Conservation (phyloP, 371 early-diverging fungal genomes). For the Umbelopsis sp. region DNA sequence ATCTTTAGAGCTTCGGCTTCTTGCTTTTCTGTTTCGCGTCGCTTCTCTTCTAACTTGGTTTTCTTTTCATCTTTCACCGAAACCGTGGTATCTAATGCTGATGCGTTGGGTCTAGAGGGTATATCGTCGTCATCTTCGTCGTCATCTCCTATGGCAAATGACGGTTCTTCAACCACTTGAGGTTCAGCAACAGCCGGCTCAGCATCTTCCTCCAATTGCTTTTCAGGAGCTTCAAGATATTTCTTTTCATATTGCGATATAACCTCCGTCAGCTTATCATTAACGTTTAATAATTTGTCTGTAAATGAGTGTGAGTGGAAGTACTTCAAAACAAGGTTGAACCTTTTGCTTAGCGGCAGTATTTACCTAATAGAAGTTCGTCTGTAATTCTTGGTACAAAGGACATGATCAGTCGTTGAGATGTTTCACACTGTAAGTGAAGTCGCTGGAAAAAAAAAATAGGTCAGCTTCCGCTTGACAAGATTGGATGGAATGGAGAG, state of each 20-base stretch:
- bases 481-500: not conserved
- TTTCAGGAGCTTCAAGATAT: slow-evolving; percentile 13
- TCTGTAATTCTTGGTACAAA: slow-evolving; percentile 38
- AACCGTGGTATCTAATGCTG: not conserved
- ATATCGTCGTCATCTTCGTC: slow-evolving; percentile 51
- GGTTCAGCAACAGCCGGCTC: slow-evolving; percentile 10
- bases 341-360: not conserved
- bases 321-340: not conserved
- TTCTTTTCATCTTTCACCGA: not conserved
- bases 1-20: slow-evolving; percentile 44
- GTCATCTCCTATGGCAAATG: slow-evolving; percentile 60
- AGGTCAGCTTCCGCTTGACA: not conserved
- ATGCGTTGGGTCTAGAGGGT: slow-evolving; percentile 15
- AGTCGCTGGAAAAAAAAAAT: slow-evolving; percentile 36
- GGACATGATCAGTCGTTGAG: slow-evolving; percentile 35
- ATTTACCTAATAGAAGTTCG: slow-evolving; percentile 47
- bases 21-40: slow-evolving; percentile 47
- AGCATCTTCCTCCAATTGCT: slow-evolving; percentile 2
- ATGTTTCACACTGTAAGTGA: slow-evolving; percentile 38
- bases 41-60: slow-evolving; percentile 38
- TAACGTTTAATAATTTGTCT: slow-evolving; percentile 39
- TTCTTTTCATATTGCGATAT: slow-evolving; percentile 29
- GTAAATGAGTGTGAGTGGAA: not conserved
- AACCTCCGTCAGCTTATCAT: slow-evolving; percentile 40
- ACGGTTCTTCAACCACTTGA: slow-evolving; percentile 23